A percentile compares a stretch with the other conserved stretches of the same genome.
Conservation (phyloP, 2,329 filamentous ascomycete genomes). For the Microcyclospora tardicrescens region DNA sequence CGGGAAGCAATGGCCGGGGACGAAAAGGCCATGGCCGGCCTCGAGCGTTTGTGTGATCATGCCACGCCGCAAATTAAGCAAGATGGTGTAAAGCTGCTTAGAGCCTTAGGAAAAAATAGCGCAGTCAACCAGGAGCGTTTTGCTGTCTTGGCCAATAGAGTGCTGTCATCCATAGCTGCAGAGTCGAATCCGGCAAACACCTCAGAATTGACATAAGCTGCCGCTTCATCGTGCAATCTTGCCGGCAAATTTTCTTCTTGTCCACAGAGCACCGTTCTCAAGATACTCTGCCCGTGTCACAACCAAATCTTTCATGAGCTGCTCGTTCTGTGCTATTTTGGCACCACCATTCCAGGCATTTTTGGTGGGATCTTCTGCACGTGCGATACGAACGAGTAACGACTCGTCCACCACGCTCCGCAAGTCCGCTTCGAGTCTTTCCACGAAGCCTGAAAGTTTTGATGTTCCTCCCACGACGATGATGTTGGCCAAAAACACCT, state of each 20-base stretch:
- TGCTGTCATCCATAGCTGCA: neutral
- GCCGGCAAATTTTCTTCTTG: slow-evolving; percentile 21
- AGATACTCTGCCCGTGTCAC: slow-evolving; percentile 88
- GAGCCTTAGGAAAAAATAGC: slow-evolving; percentile 16
- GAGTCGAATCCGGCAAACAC: neutral
- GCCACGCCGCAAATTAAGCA: slow-evolving; percentile 15
- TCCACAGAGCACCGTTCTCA: slow-evolving; percentile 53
- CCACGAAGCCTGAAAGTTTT: slow-evolving; percentile 65
- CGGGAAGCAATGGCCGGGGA: slow-evolving; percentile 12
- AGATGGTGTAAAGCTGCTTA: slow-evolving; percentile 16
- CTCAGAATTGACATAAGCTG: neutral
- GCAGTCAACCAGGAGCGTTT: slow-evolving; percentile 15
- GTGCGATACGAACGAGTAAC: slow-evolving; percentile 61
- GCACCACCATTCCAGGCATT: slow-evolving; percentile 82
- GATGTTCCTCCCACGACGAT: slow-evolving; percentile 80
- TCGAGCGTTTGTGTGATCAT: slow-evolving; percentile 14
- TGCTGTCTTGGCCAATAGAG: slow-evolving; percentile 7
- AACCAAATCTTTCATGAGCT: slow-evolving; percentile 49
- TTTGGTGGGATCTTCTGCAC: slow-evolving; percentile 58
- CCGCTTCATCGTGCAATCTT: slow-evolving; percentile 14
- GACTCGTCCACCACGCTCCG: slow-evolving; percentile 41
- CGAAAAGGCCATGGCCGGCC: slow-evolving; percentile 4
- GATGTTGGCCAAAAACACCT: slow-evolving; percentile 72
- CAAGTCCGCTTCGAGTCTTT: slow-evolving; percentile 44
- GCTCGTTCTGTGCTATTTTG: slow-evolving; percentile 55